phyloP scores from a whole-genome alignment of 495 filamentous ascomycete species.

The Neurospora sp. region DNA sequence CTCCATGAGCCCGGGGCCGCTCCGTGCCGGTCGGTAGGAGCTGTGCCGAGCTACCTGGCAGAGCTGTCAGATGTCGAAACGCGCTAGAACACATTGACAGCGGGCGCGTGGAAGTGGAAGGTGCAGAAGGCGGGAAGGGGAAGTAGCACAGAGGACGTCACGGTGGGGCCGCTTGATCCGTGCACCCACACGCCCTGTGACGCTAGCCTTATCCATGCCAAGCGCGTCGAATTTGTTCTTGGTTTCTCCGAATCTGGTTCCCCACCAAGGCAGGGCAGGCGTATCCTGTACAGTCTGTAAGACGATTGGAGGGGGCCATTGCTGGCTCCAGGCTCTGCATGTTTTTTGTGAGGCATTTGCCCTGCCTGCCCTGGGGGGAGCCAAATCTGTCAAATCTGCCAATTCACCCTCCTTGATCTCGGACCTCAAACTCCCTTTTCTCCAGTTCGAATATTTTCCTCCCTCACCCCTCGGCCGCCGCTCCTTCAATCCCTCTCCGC shows the following conservation, averaged over 20 bases:
- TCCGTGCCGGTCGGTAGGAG: background rate
- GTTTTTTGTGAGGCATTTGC: slow-evolving; percentile 22
- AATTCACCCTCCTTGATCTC: background rate
- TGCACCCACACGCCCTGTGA: background rate
- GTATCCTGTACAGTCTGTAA: background rate
- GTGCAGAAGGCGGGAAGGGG: background rate
- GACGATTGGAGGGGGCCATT: background rate
- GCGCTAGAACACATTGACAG: background rate
- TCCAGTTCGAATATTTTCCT: slow-evolving; percentile 6
- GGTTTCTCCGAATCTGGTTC: background rate
- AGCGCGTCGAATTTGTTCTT: background rate
- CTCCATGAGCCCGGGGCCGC: background rate
- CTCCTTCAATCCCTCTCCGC: slow-evolving; percentile 1
- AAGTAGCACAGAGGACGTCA: background rate
- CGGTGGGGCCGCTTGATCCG: background rate
- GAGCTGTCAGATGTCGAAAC: background rate
- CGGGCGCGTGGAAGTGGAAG: background rate
- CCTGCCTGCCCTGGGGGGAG: background rate
- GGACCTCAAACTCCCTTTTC: slow-evolving; percentile 2
- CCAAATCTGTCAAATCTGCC: background rate
- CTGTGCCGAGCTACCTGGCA: background rate
- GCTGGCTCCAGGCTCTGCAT: background rate
- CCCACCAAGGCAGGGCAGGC: background rate
- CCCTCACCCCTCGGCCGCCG: background rate
- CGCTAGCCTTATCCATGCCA: background rate